These are phyloP conservation scores for Parasitella parasitica DNA, from an alignment of 371 early-diverging fungal genomes.

Conservation along the genomic window DNA sequence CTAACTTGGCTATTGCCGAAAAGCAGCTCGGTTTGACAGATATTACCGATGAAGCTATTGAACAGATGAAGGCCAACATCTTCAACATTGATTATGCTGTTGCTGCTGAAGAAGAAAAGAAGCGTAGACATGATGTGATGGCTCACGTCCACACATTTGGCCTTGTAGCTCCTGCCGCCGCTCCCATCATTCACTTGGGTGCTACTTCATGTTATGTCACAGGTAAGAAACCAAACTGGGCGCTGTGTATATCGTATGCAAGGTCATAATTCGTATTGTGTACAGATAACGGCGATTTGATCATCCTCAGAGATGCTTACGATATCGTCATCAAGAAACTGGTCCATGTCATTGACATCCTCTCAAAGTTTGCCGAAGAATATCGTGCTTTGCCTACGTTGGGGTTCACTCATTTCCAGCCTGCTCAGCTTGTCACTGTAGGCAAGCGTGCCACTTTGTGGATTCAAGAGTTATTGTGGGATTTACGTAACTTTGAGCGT, in stretches of 20 bases:
- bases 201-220: conserved; percentile 98
- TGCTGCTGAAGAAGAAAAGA: conserved; percentile 92
- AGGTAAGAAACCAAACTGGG: conserved; percentile 22
- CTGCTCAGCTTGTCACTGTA: conserved; percentile 97
- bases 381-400: conserved; percentile 91
- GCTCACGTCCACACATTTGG: conserved; percentile 98
- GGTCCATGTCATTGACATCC: conserved; percentile 75
- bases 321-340: conserved; percentile 91
- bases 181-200: conserved; percentile 95
- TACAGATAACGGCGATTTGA: conserved; percentile 92
- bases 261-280: background rate
- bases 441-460: conserved; percentile 97
- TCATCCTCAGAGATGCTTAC: conserved; percentile 91
- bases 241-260: background rate
- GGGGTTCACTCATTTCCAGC: conserved; percentile 98
- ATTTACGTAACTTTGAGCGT: conserved; percentile 90
- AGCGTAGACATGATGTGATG: conserved; percentile 98
- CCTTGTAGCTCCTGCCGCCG: conserved; percentile 86
- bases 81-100: conserved; percentile 87
- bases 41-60: conserved; percentile 86
- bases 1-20: conserved; percentile 91
- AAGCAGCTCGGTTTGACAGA: conserved; percentile 86
- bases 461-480: conserved; percentile 95
- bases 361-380: conserved; percentile 76
- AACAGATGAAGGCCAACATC: conserved; percentile 84